A percentile compares a stretch with the other conserved stretches of the same genome.
Evolutionary conservation across 2,329 filamentous ascomycete species (phyloP).

Genomic region (Aspergillus pseudoterreus): DNA sequence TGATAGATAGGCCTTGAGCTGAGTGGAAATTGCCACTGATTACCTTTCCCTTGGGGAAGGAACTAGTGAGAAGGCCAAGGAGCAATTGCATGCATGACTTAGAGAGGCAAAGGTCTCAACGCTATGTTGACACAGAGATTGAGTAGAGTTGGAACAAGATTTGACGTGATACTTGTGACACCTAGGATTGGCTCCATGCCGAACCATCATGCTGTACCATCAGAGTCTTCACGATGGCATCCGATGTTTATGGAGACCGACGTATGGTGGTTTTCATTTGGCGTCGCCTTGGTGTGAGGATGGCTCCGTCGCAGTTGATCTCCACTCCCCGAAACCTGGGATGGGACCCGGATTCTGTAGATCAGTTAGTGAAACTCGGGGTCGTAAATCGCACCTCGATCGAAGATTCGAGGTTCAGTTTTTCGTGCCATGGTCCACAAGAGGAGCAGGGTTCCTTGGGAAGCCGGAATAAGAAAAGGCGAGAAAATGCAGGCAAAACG

Average conservation of each 20-base stretch:
- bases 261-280: too few relatives aligned
- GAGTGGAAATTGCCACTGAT: too few relatives aligned
- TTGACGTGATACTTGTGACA: not conserved
- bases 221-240: too few relatives aligned
- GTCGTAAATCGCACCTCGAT: not conserved
- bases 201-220: not conserved
- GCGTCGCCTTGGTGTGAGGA: too few relatives aligned
- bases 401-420: not conserved
- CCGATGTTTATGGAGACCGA: too few relatives aligned
- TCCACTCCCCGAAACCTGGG: not conserved
- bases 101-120: not conserved
- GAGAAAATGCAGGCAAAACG: not conserved
- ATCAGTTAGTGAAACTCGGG: not conserved
- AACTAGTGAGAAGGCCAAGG: not conserved
- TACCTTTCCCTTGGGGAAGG: too few relatives aligned
- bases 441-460: not conserved
- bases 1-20: too few relatives aligned
- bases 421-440: not conserved
- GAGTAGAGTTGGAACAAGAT: not conserved
- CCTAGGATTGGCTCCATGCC: not conserved
- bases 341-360: not conserved
- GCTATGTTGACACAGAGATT: not conserved
- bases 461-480: not conserved
- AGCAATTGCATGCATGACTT: conserved; percentile 1
- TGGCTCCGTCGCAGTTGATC: not conserved